Conservation (phyloP, 306 rosid species). For the Lithocarpus polystachyus region DNA sequence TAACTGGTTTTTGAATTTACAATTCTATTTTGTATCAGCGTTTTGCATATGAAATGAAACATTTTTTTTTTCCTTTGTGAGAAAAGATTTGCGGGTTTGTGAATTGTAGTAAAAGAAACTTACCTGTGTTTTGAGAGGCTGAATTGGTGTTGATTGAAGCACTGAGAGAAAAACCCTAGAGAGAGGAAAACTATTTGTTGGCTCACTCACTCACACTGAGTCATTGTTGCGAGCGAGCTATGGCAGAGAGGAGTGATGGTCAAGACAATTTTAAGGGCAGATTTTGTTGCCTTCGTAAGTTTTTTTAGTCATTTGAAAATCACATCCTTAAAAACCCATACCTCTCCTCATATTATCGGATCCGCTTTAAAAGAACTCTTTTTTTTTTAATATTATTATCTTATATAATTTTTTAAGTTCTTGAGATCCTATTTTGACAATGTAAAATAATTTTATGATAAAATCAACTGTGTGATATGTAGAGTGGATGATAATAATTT, state of each 20-base stretch:
- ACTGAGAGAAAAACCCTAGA: background rate
- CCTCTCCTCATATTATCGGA: too few relatives aligned
- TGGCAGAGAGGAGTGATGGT: background rate
- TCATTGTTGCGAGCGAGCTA: background rate
- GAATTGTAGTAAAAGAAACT: background rate
- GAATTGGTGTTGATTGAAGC: background rate
- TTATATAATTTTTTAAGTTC: too few relatives aligned
- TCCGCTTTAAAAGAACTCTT: too few relatives aligned
- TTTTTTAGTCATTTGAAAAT: too few relatives aligned
- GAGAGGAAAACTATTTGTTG: background rate
- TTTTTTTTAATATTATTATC: too few relatives aligned
- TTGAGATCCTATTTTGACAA: too few relatives aligned
- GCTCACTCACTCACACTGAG: background rate
- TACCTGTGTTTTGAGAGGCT: background rate
- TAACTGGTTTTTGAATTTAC: background rate
- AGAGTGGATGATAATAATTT: too few relatives aligned
- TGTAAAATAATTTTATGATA: too few relatives aligned
- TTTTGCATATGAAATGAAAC: background rate
- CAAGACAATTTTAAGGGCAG: too few relatives aligned
- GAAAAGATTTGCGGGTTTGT: background rate
- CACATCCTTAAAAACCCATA: too few relatives aligned
- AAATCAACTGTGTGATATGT: too few relatives aligned
- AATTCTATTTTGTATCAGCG: background rate
- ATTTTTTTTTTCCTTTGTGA: background rate
- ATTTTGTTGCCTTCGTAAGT: too few relatives aligned